Conservation (phyloP, 805 yeast genomes). For the Pichia paraexigua region DNA sequence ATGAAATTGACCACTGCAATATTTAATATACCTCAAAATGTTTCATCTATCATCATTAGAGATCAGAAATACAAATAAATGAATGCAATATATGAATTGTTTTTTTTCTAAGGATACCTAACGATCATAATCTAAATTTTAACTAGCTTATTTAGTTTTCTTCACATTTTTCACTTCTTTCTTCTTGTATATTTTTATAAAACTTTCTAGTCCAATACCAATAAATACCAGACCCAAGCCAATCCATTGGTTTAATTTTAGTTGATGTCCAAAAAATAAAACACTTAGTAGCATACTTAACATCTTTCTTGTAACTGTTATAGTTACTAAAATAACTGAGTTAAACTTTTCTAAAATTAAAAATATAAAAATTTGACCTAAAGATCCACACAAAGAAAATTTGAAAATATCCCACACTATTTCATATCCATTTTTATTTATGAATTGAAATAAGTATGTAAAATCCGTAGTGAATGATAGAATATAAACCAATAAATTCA, state of each 20-base stretch:
- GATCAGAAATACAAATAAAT: too few species aligned
- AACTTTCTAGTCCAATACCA: constrained; percentile 79
- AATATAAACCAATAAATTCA: constrained; percentile 44
- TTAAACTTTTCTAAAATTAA: constrained; percentile 77
- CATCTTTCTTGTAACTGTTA: constrained; percentile 96
- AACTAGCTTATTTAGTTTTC: background rate
- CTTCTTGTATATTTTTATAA: constrained; percentile 29
- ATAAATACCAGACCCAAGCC: constrained; percentile 77
- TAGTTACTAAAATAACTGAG: constrained; percentile 77
- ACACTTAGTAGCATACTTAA: constrained; percentile 89
- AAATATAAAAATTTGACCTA: constrained; percentile 94
- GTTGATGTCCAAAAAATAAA: constrained; percentile 71
- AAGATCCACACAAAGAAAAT: constrained; percentile 74
- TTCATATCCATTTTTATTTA: constrained; percentile 39
- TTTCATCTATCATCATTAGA: too few species aligned
- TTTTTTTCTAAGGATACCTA: too few species aligned
- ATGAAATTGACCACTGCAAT: too few species aligned
- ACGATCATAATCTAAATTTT: too few species aligned
- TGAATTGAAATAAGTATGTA: constrained; percentile 40
- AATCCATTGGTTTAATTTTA: constrained; percentile 59
- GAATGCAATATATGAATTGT: too few species aligned
- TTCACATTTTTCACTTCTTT: background rate
- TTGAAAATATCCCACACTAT: constrained; percentile 51
- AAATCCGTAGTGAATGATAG: constrained; percentile 42
- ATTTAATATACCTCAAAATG: too few species aligned